Percentiles rank a stretch among this genome's conserved stretches.
These are phyloP conservation scores for Taiozyma sp. DNA, from an alignment of 1,139 yeast species.

Conservation along the genomic window DNA sequence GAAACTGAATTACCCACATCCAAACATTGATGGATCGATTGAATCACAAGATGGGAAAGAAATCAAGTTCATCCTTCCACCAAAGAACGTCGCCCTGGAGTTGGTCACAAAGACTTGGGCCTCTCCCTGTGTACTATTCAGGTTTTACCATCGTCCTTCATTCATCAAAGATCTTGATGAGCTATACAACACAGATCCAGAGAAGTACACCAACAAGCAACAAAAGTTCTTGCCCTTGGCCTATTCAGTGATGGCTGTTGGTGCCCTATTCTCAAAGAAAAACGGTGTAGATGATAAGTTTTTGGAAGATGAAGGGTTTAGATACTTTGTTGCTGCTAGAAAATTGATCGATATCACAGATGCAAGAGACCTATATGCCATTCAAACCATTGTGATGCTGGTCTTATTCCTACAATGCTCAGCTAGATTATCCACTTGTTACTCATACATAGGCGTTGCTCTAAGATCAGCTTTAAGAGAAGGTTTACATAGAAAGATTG, in stretches of 20 bases:
- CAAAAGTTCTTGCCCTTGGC: conserved; percentile 70
- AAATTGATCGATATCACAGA: conserved; percentile 73
- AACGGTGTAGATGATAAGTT: conserved; percentile 38
- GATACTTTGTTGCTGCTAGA: conserved; percentile 84
- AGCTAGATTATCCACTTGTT: conserved; percentile 85
- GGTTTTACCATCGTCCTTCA: conserved; percentile 86
- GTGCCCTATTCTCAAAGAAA: conserved; percentile 57
- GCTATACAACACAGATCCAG: conserved; percentile 62
- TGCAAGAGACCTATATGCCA: conserved; percentile 57
- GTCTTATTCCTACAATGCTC: conserved; percentile 85
- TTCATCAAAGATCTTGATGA: conserved; percentile 58
- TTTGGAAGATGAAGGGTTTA: conserved; percentile 78
- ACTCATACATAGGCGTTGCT: conserved; percentile 91
- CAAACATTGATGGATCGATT: conserved; percentile 33
- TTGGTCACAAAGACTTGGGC: conserved; percentile 81
- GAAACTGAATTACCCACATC: conserved; percentile 16
- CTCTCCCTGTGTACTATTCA: conserved; percentile 79
- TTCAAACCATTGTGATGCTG: conserved; percentile 66
- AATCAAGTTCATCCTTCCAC: conserved; percentile 69
- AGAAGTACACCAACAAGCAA: conserved; percentile 60
- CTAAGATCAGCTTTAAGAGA: conserved; percentile 81
- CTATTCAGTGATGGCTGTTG: conserved; percentile 72
- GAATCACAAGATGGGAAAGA: conserved; percentile 38
- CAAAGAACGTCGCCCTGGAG: conserved; percentile 69
- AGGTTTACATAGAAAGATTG: conserved; percentile 76